Percentiles rank a stretch among this genome's conserved stretches.
Conservation (phyloP, 495 filamentous ascomycete genomes). For the Venustampulla echinocandica region DNA sequence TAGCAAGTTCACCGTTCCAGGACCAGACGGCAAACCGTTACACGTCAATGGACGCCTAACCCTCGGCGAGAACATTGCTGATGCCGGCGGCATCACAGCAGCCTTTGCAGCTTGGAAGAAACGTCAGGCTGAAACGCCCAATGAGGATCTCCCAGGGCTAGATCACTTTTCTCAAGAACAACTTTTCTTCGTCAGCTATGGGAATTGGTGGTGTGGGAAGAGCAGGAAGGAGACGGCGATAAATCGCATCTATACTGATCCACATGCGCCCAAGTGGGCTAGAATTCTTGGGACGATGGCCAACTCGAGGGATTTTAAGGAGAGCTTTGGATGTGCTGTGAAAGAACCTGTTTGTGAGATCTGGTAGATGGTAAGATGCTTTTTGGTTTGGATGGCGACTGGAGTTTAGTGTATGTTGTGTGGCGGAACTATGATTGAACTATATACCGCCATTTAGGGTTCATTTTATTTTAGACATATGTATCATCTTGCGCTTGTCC, state of each 20-base stretch:
- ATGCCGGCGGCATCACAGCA: slow-evolving; percentile 60
- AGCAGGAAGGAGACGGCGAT: slow-evolving; percentile 46
- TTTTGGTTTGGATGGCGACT: too few species aligned
- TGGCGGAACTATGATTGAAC: too few species aligned
- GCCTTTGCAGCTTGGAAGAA: slow-evolving; percentile 61
- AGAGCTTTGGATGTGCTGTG: slow-evolving; percentile 54
- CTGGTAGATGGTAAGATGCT: too few species aligned
- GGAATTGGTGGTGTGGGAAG: slow-evolving; percentile 63
- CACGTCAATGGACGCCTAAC: slow-evolving; percentile 63
- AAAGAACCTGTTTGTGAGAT: slow-evolving; percentile 63
- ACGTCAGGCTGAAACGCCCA: slow-evolving; percentile 38
- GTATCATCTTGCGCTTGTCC: too few species aligned
- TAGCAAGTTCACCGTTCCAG: slow-evolving; percentile 50
- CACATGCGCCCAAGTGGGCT: slow-evolving; percentile 53
- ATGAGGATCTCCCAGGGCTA: slow-evolving; percentile 54
- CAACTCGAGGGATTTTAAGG: slow-evolving; percentile 59
- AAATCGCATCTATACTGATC: slow-evolving; percentile 50
- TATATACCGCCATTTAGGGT: too few species aligned
- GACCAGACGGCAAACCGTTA: slow-evolving; percentile 43
- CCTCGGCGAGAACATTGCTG: slow-evolving; percentile 68
- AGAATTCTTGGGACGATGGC: slow-evolving; percentile 56
- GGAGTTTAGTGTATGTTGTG: too few species aligned
- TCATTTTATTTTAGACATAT: too few species aligned
- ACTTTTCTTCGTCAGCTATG: slow-evolving; percentile 62
- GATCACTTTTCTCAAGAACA: slow-evolving; percentile 59